Percentiles rank a stretch among this genome's conserved stretches.
These are phyloP conservation scores for Harrya chromipes DNA, from an alignment of 768 basidiomycete species.

Conservation along the genomic window DNA sequence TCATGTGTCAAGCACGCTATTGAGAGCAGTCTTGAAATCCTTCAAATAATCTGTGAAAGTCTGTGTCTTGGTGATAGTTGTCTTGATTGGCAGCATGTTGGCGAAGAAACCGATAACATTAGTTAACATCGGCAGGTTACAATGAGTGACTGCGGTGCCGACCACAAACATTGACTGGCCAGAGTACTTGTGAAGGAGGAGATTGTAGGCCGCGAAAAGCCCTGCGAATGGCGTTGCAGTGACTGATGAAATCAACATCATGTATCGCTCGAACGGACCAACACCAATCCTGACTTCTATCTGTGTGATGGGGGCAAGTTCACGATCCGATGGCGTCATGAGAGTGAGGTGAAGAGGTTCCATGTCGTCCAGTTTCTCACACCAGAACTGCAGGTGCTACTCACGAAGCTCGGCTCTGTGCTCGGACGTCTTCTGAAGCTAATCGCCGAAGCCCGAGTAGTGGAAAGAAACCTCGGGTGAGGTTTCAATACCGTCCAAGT, in stretches of 20 bases:
- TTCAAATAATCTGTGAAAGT: conserved; percentile 25
- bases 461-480: conserved; percentile 20
- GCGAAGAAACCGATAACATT: conserved; percentile 32
- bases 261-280: conserved; percentile 17
- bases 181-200: conserved; percentile 34
- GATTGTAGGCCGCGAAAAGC: conserved; percentile 31
- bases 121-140: conserved; percentile 25
- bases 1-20: conserved; percentile 23
- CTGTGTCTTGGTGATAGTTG: conserved; percentile 20
- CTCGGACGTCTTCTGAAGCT: conserved; percentile 28
- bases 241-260: conserved; percentile 13
- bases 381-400: conserved; percentile 26
- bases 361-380: conserved; percentile 14
- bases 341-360: conserved; percentile 23
- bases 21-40: conserved; percentile 21
- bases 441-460: conserved; percentile 21
- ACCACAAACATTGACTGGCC: conserved; percentile 26
- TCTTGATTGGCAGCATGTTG: conserved; percentile 31
- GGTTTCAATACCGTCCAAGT: conserved; percentile 24
- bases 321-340: conserved; percentile 24
- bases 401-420: conserved; percentile 27
- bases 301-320: conserved; percentile 27
- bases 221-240: conserved; percentile 27
- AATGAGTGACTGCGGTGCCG: conserved; percentile 30
- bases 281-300: conserved; percentile 22